Percentiles rank a stretch among this genome's conserved stretches.
phyloP scores from a whole-genome alignment of 441 rosid species.

The Populus trichocarpa region DNA sequence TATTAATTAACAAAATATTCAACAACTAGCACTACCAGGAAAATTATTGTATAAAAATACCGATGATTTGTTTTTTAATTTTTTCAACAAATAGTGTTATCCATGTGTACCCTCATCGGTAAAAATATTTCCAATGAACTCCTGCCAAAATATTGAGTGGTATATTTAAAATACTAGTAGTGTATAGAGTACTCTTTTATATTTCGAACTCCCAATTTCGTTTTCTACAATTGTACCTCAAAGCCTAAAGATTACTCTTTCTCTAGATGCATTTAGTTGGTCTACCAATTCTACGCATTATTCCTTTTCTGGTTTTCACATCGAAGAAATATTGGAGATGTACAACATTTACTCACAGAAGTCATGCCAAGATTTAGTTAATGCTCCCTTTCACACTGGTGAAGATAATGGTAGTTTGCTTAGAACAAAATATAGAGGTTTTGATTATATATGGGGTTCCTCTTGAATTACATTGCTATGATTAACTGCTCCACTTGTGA shows the following conservation, averaged over 20 bases:
- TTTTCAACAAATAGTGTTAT: no score
- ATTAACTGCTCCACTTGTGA: no score
- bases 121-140: no score
- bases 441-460: constrained; percentile 4
- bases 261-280: constrained; percentile 27
- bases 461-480: neutral
- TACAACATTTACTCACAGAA: neutral
- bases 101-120: no score
- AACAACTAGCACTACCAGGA: no score
- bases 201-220: neutral
- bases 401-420: neutral
- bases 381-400: constrained; percentile 35
- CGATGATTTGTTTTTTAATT: no score
- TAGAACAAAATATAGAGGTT: constrained; percentile 22
- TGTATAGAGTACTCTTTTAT: no score
- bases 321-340: neutral
- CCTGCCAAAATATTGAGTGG: no score
- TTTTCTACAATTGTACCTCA: constrained; percentile 20
- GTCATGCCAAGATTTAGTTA: constrained; percentile 32
- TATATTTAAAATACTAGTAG: no score
- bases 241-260: neutral
- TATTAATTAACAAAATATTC: no score
- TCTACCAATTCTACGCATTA: constrained; percentile 16
- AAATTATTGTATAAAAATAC: no score
- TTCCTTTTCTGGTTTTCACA: constrained; percentile 37